Percentiles rank a stretch among this genome's conserved stretches.
phyloP scores from a whole-genome alignment of 495 filamentous ascomycete genomes.

The Aspergillus mulundensis region DNA sequence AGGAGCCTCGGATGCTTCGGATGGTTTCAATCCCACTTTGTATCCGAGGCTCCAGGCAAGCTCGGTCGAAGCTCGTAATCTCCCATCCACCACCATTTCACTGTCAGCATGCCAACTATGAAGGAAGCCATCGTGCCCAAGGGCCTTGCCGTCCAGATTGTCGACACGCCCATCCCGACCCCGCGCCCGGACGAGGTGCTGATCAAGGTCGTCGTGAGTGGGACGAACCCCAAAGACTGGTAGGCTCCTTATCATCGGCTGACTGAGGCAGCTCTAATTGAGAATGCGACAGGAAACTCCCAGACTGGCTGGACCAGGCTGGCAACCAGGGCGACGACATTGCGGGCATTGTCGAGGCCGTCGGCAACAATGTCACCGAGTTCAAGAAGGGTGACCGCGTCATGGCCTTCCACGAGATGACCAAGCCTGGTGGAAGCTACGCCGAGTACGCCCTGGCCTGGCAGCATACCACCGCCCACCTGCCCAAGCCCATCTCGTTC shows the following conservation, averaged over 20 bases:
- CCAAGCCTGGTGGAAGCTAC: slow-evolving; percentile 52
- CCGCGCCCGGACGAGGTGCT: slow-evolving; percentile 61
- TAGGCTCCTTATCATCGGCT: slow-evolving; percentile 30
- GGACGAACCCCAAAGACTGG: slow-evolving; percentile 79
- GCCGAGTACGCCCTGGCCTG: slow-evolving; percentile 67
- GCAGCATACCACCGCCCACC: slow-evolving; percentile 64
- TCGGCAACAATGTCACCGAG: slow-evolving; percentile 51
- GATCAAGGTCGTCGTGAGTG: slow-evolving; percentile 65
- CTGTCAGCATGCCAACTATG: slow-evolving; percentile 7
- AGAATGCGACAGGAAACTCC: not conserved
- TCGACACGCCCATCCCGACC: slow-evolving; percentile 45
- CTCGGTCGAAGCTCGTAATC: not conserved
- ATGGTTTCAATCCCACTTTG: not conserved
- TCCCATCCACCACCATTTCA: too few species aligned
- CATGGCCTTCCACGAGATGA: slow-evolving; percentile 65
- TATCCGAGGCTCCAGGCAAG: not conserved
- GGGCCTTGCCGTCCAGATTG: slow-evolving; percentile 10
- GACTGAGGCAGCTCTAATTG: not conserved
- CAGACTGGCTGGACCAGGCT: not conserved
- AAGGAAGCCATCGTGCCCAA: slow-evolving; percentile 19
- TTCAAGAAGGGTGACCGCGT: slow-evolving; percentile 58
- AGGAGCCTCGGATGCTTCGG: not conserved
- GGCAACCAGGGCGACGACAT: slow-evolving; percentile 68
- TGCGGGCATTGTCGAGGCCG: slow-evolving; percentile 57
- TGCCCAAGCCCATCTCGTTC: slow-evolving; percentile 58